These are phyloP conservation scores for Sporothrix dimorphospora DNA, from an alignment of 2,329 filamentous ascomycete genomes.

Conservation along the genomic window DNA sequence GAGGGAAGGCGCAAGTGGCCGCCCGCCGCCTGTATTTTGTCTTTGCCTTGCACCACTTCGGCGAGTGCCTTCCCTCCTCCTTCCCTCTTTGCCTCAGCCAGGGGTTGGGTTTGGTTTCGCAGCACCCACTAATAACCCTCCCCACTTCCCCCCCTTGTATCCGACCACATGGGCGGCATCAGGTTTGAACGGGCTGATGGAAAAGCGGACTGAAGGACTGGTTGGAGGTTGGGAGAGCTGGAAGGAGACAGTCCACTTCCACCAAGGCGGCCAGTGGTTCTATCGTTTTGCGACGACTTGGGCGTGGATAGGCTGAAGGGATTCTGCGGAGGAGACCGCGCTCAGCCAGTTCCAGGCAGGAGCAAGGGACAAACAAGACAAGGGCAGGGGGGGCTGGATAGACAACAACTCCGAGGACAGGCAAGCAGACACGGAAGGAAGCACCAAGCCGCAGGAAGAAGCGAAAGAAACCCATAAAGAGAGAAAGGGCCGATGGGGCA, in stretches of 20 bases:
- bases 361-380: constrained; percentile 2
- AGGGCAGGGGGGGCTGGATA: constrained; percentile 1
- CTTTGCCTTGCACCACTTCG: constrained; percentile 14
- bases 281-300: background rate
- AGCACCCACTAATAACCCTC: background rate
- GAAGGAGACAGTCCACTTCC: background rate
- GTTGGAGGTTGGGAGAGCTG: constrained; percentile 29
- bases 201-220: constrained; percentile 11
- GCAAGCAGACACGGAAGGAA: background rate
- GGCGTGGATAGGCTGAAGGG: constrained; percentile 3
- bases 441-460: constrained; percentile 15
- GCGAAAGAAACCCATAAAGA: background rate
- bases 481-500: constrained; percentile 2
- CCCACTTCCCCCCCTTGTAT: constrained; percentile 22
- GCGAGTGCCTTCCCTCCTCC: constrained; percentile 16
- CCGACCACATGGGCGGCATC: constrained; percentile 42
- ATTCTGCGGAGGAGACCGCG: background rate
- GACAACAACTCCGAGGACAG: background rate
- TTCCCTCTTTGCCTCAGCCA: background rate
- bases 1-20: constrained; percentile 8
- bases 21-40: background rate
- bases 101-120: constrained; percentile 4
- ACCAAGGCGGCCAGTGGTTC: background rate
- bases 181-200: constrained; percentile 22
- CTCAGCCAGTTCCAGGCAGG: constrained; percentile 13